Evolutionary conservation across 192 early-diverging fungal species (phyloP).

Genomic region (Coemansia sp.): DNA sequence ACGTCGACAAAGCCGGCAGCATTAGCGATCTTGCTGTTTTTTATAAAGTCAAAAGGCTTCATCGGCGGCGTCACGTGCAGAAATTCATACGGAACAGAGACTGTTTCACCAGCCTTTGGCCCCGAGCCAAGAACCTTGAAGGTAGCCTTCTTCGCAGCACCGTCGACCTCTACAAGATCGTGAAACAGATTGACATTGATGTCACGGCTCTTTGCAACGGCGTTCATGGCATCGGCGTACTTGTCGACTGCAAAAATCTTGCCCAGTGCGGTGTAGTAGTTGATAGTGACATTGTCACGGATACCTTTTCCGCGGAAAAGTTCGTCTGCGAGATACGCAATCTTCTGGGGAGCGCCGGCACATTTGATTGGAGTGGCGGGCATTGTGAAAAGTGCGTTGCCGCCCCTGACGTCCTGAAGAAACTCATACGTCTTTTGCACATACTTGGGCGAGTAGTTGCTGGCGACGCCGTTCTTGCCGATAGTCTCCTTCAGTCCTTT

Average conservation of each 20-base stretch:
- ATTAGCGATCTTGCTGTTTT: constrained; percentile 66
- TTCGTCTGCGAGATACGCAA: constrained; percentile 85
- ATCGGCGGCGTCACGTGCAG: constrained; percentile 86
- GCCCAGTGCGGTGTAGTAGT: constrained; percentile 77
- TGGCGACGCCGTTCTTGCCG: constrained; percentile 79
- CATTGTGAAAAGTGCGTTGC: constrained; percentile 82
- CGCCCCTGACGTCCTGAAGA: constrained; percentile 59
- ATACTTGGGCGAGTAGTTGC: constrained; percentile 75
- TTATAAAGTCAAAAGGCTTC: constrained; percentile 78
- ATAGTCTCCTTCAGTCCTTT: constrained; percentile 72
- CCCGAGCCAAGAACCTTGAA: constrained; percentile 60
- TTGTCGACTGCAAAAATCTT: constrained; percentile 88
- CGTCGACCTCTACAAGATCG: constrained; percentile 70
- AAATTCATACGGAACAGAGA: constrained; percentile 73
- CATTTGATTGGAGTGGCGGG: constrained; percentile 87
- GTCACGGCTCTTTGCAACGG: constrained; percentile 65
- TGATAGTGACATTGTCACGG: constrained; percentile 66
- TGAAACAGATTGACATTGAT: constrained; percentile 71
- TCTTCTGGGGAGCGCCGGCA: constrained; percentile 87
- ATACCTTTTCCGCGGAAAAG: constrained; percentile 69
- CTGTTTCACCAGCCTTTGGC: constrained; percentile 54
- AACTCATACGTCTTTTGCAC: constrained; percentile 76
- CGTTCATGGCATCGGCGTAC: constrained; percentile 71
- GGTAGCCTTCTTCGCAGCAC: constrained; percentile 66
- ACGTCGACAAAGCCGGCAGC: constrained; percentile 83